A percentile compares a stretch with the other conserved stretches of the same genome.
Evolutionary conservation across 2,329 filamentous ascomycete genomes (phyloP).

Genomic region (Fusarium annulatum): DNA sequence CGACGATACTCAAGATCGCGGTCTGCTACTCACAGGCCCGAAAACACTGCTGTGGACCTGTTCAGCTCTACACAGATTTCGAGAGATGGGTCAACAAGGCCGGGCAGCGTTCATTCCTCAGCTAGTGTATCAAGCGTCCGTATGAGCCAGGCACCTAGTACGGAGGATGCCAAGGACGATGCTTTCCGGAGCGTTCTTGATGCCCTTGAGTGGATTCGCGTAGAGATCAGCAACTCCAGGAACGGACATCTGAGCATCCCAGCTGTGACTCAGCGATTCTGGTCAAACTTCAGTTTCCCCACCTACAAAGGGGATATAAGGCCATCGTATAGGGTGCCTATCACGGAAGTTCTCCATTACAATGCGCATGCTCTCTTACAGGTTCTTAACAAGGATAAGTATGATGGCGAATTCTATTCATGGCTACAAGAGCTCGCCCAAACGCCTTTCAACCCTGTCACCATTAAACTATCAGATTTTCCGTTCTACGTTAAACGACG

Average conservation of each 20-base stretch:
- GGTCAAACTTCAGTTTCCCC: slow-evolving; percentile 49
- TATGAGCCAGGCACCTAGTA: neutral
- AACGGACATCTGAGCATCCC: slow-evolving; percentile 37
- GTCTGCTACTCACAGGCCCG: slow-evolving; percentile 19
- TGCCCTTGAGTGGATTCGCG: slow-evolving; percentile 41
- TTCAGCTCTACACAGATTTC: neutral
- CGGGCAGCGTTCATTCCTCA: slow-evolving; percentile 9
- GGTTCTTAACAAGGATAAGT: slow-evolving; percentile 50
- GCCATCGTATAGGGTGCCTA: slow-evolving; percentile 55
- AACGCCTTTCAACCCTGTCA: slow-evolving; percentile 43
- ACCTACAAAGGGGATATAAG: slow-evolving; percentile 39
- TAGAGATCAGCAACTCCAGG: slow-evolving; percentile 29
- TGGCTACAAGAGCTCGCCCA: slow-evolving; percentile 50
- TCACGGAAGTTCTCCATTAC: slow-evolving; percentile 57
- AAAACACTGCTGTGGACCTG: slow-evolving; percentile 1
- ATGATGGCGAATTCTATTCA: slow-evolving; percentile 46
- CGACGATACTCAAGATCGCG: slow-evolving; percentile 33
- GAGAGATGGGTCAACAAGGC: slow-evolving; percentile 4
- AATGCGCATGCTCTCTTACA: slow-evolving; percentile 55
- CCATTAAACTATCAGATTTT: slow-evolving; percentile 46
- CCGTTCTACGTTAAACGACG: slow-evolving; percentile 43
- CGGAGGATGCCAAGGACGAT: slow-evolving; percentile 7
- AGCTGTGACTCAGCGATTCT: slow-evolving; percentile 46
- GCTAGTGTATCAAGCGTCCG: slow-evolving; percentile 3
- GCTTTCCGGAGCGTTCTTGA: slow-evolving; percentile 45